Base-by-base conservation (phyloP, 768 basidiomycete genomes). In the Pilatotrama ljubarskyi region DNA sequence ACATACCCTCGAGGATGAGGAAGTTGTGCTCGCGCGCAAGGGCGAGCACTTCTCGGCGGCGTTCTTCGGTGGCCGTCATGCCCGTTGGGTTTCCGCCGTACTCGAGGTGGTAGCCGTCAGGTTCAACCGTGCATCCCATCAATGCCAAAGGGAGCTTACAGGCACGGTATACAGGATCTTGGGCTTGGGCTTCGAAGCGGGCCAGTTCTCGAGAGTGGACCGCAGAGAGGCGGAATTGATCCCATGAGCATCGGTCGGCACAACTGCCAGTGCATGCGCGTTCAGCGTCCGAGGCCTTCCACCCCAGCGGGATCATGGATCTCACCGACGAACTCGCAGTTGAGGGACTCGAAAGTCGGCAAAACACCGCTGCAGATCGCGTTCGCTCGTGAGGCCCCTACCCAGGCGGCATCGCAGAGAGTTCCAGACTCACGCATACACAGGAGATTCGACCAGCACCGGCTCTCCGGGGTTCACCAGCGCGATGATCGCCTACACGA, bases 41-140 rank as follows among this genome's bases (percentile, higher is more conserved):
- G 48, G 79, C 73, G 32, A 97, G 81, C 5, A 93, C 85, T 70
- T 88, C 85, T 72, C 82, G 78, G 25, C 88, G 82, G 42, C 95
- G 82, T 53, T 86, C 82, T 42, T 82, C 71, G 5, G 88, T 79
- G 8, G 89, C 83, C 9, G 93, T 93, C 74, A 85, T 85, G 1
- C 95, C 95, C 6, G 89, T 91, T 2, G 93, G 95, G 73, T 96
- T 95, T 65, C 89, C 90, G 32, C 93, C 94, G 68, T 90, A 90
- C 88, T 91, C n/a, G n/a, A n/a, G 58, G 15, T 44, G 0, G 26
- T 7, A 18, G 9, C 20, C 20, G 26, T 37, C 5, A 32, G 29
- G n/a, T 13, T 32, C 29, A 10, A 32, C 29, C 14, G 25, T 2
- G 24, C 49, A n/a, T n/a, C n/a, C n/a, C n/a, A n/a, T n/a, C n/a